Base-by-base conservation (phyloP, 2,329 filamentous ascomycete genomes). In the Penicillium sp. region DNA sequence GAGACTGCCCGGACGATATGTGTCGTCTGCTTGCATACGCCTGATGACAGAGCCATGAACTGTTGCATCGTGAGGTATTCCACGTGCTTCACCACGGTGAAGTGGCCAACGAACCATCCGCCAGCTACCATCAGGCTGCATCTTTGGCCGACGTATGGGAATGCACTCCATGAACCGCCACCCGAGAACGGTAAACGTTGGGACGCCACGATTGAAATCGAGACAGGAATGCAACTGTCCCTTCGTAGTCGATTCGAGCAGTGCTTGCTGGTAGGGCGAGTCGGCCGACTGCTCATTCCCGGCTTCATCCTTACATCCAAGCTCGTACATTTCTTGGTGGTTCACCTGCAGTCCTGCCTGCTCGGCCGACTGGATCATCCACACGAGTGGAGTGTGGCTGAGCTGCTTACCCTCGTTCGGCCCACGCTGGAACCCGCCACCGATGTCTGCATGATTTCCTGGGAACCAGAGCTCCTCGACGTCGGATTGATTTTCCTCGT, bases 81-180 rank as follows among this genome's bases (percentile, higher is more conserved):
- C 88, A 16, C 89, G 81, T 0, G 85, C 82, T 70, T 91, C 88
- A 2, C 89, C 89, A 9, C 84, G 81, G 0, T 89, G 89, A 3
- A 91, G 75, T 0, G 89, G 89, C 87, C 88, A 91, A 5, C 84
- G 78, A 59, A 91, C 91, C 0, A 87, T 85, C 70, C 83, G 85
- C 89, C 89, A 92, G 3, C 52, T 55, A 43, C 62, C 63, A 45
- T 67, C 59, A 0, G 76, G 52, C 56, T 84, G 83, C 3, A 91
- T 74, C 59, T 91, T 88, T 86, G 92, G 90, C 32, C 89, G 78
- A 1, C 87, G 81, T 71, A 92, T 90, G 0, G 89, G 89, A 16
- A 91, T 75, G 64, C 86, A 90, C 65, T 92, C 89, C 87, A 91
- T 88, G 14, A 89, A 65, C 44, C 84, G 86, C 88, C 89, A 91